These are phyloP conservation scores for Monosporascus sp. DNA, from an alignment of 2,329 filamentous ascomycete species.

Conservation along the genomic window DNA sequence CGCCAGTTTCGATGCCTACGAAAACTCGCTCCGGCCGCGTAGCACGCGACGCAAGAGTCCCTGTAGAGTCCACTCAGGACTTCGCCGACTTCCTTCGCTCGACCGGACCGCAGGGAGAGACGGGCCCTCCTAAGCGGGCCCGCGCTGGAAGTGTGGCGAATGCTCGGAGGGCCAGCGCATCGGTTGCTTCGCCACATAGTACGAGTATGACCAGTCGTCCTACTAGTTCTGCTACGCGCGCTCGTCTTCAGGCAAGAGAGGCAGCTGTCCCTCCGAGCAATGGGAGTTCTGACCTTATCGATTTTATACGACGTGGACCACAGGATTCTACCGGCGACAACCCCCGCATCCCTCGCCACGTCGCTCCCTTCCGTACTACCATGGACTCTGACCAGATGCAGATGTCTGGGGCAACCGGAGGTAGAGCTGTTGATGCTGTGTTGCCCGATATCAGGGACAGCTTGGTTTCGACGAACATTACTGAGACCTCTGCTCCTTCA, in stretches of 20 bases:
- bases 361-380: constrained; percentile 78
- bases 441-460: constrained; percentile 52
- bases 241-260: constrained; percentile 66
- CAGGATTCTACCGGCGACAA: constrained; percentile 52
- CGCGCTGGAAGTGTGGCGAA: constrained; percentile 18
- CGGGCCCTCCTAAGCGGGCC: constrained; percentile 13
- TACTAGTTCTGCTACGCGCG: constrained; percentile 36
- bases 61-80: constrained; percentile 68
- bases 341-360: constrained; percentile 72
- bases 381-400: constrained; percentile 73
- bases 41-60: constrained; percentile 63
- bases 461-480: constrained; percentile 51
- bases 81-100: constrained; percentile 87
- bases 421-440: constrained; percentile 52
- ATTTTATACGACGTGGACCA: constrained; percentile 89
- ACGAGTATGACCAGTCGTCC: constrained; percentile 35
- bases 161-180: constrained; percentile 28
- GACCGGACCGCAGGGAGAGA: constrained; percentile 62
- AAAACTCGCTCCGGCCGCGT: constrained; percentile 26
- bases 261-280: constrained; percentile 57
- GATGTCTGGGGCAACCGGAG: constrained; percentile 49
- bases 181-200: constrained; percentile 25
- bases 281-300: constrained; percentile 81
- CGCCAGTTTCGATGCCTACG: constrained; percentile 26
- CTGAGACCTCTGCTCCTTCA: constrained; percentile 56